Conservation (phyloP, 164 flowering plant species). For the Paratinospora sagittata region DNA sequence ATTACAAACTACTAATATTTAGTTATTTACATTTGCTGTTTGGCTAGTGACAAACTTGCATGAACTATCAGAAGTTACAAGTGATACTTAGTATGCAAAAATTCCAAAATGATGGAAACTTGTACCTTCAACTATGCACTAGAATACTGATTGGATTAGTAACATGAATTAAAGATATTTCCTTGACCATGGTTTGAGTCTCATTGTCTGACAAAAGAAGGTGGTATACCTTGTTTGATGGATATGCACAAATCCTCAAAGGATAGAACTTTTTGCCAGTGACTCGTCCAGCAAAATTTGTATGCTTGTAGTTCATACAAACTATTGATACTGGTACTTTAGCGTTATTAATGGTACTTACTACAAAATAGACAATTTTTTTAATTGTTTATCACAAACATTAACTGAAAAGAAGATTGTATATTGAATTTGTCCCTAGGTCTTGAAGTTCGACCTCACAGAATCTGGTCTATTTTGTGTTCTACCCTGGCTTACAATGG, state of each 20-base stretch:
- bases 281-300: too few relatives aligned
- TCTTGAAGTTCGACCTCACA: constrained; percentile 85
- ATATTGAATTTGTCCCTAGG: constrained; percentile 33
- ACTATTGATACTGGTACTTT: neutral
- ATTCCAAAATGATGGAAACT: too few relatives aligned
- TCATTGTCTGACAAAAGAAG: too few relatives aligned
- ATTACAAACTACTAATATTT: neutral
- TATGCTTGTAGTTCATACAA: neutral
- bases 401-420: neutral
- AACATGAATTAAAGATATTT: too few relatives aligned
- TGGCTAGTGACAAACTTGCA: too few relatives aligned
- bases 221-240: too few relatives aligned
- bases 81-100: neutral
- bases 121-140: too few relatives aligned
- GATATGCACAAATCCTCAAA: too few relatives aligned
- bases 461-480: constrained; percentile 84
- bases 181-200: too few relatives aligned
- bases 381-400: neutral
- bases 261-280: too few relatives aligned
- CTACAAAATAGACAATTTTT: too few relatives aligned
- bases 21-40: neutral
- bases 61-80: neutral
- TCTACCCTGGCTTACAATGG: constrained; percentile 97
- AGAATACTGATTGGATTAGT: too few relatives aligned
- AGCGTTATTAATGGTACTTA: neutral